Percentiles rank a stretch among this genome's conserved stretches.
Conservation (phyloP, 257 asterid genomes). For the Solanum gandarillasii region DNA sequence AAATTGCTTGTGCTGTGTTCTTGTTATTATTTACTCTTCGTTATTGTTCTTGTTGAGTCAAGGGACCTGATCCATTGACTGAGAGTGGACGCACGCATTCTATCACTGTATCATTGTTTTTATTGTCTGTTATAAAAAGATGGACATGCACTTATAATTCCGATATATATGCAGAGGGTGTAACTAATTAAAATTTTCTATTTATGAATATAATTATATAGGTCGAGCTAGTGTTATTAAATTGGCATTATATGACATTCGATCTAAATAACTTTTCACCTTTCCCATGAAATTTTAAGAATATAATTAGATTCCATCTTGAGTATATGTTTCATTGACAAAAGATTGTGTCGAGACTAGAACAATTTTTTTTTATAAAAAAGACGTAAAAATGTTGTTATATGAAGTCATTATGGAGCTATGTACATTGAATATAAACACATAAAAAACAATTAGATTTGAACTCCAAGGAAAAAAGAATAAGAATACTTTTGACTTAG, state of each 20-base stretch:
- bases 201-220: background rate
- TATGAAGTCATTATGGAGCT: background rate
- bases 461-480: background rate
- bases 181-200: background rate
- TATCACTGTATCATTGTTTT: too few species aligned
- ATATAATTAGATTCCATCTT: background rate
- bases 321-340: background rate
- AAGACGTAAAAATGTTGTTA: background rate
- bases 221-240: background rate
- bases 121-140: background rate
- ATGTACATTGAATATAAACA: background rate
- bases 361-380: background rate
- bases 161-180: background rate
- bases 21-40: too few species aligned
- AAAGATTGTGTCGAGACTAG: background rate
- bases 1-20: too few species aligned
- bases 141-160: background rate
- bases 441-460: background rate
- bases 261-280: background rate
- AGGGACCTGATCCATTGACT: too few species aligned
- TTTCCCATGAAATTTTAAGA: background rate
- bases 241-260: background rate
- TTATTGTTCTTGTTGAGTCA: too few species aligned
- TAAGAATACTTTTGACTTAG: background rate
- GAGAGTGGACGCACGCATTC: too few species aligned